These are phyloP conservation scores for Talaromyces sp. DNA, from an alignment of 2,329 filamentous ascomycete genomes.

Conservation along the genomic window DNA sequence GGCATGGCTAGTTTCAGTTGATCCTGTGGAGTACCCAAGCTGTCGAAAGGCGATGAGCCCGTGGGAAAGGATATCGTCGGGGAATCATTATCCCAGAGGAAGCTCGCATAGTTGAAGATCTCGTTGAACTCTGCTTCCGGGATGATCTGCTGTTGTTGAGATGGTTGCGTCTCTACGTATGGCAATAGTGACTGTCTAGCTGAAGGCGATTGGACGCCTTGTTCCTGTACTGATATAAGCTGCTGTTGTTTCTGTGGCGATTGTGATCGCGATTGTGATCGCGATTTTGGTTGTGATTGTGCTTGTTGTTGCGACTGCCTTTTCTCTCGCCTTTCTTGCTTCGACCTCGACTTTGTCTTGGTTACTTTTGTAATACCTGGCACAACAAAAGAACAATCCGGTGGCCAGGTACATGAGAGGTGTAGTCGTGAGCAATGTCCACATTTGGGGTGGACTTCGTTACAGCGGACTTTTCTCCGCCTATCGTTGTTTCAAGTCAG, in stretches of 20 bases:
- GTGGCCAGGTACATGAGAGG: slow-evolving; percentile 52
- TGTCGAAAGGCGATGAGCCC: slow-evolving; percentile 1
- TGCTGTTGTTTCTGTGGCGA: slow-evolving; percentile 7
- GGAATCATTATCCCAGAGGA: slow-evolving; percentile 12
- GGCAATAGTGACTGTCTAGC: neutral
- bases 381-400: slow-evolving; percentile 19
- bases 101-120: slow-evolving; percentile 16
- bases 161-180: neutral
- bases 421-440: slow-evolving; percentile 54
- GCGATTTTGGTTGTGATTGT: neutral
- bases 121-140: slow-evolving; percentile 14
- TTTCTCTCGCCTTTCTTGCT: neutral
- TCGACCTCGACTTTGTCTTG: neutral
- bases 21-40: neutral
- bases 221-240: neutral
- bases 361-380: neutral
- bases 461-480: slow-evolving; percentile 54
- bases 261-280: neutral
- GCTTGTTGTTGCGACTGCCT: neutral
- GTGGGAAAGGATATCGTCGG: slow-evolving; percentile 6
- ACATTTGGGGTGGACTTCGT: slow-evolving; percentile 53
- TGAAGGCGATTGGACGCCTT: neutral
- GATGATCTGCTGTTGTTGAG: neutral
- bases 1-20: slow-evolving; percentile 4
- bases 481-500: slow-evolving; percentile 25